phyloP scores from a whole-genome alignment of 257 asterid genomes.

The Solanum gracilifrons region DNA sequence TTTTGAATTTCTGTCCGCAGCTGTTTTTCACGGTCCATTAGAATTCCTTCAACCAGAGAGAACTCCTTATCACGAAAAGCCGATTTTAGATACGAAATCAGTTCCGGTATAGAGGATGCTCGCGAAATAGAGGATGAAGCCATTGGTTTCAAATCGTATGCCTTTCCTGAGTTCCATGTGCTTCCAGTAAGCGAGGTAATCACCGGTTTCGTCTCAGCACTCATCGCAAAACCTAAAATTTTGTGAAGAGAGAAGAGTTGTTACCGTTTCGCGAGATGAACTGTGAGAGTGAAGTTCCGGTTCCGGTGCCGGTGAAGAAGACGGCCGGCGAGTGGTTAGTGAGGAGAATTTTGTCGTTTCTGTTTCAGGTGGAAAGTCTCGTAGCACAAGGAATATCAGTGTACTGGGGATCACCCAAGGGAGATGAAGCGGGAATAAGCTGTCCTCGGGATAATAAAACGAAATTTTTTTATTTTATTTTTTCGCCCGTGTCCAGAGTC shows the following conservation, averaged over 20 bases:
- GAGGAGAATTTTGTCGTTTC: not conserved
- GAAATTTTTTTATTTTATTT: too few species aligned
- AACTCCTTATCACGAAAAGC: slow-evolving; percentile 15
- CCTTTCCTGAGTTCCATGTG: not conserved
- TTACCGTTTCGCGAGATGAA: not conserved
- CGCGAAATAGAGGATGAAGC: not conserved
- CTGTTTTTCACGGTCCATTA: slow-evolving; percentile 17
- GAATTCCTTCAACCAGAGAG: slow-evolving; percentile 7
- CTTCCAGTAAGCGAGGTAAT: not conserved
- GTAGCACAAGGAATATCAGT: not conserved
- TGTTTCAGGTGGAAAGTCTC: not conserved
- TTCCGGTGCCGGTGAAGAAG: not conserved
- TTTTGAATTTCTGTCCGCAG: slow-evolving; percentile 10
- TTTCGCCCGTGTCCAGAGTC: too few species aligned
- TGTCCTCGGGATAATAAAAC: not conserved
- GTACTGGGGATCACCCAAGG: not conserved
- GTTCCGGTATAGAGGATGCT: slow-evolving; percentile 12
- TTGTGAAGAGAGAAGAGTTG: not conserved
- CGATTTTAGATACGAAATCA: slow-evolving; percentile 3
- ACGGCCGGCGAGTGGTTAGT: not conserved
- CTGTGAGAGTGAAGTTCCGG: not conserved
- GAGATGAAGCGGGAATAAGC: not conserved
- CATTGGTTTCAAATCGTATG: not conserved
- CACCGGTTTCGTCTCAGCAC: not conserved
- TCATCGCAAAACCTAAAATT: not conserved